These are phyloP conservation scores for Pythium angustatum DNA, from an alignment of 352 stramenopile genomes.

Conservation along the genomic window DNA sequence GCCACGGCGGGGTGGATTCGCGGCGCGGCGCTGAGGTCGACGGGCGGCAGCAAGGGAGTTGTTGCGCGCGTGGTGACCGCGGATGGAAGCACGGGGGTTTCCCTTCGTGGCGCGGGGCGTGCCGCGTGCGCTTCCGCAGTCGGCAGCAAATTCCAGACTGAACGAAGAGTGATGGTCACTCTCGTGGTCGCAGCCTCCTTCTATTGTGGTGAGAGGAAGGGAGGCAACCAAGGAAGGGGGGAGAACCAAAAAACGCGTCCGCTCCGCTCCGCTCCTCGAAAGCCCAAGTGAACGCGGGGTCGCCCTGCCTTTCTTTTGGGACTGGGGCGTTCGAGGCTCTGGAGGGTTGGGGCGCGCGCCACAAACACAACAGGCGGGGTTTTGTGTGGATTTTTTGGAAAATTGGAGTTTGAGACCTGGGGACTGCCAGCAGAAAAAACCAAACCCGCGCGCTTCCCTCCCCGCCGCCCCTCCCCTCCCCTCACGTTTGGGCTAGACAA, in stretches of 20 bases:
- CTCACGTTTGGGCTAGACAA: slow-evolving; percentile 12
- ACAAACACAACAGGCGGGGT: slow-evolving; percentile 13
- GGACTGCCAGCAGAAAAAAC: slow-evolving; percentile 15
- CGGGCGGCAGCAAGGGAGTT: slow-evolving; percentile 8
- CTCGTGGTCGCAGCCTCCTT: slow-evolving; percentile 16
- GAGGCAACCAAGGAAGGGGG: neutral
- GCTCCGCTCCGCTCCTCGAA: slow-evolving; percentile 29
- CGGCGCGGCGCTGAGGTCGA: slow-evolving; percentile 6
- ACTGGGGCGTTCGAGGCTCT: slow-evolving; percentile 3
- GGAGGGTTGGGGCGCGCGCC: slow-evolving; percentile 20
- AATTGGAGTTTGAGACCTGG: slow-evolving; percentile 31
- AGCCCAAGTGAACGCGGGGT: slow-evolving; percentile 28
- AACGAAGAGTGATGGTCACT: slow-evolving; percentile 36
- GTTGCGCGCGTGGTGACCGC: slow-evolving; percentile 13
- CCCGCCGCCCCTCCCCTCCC: slow-evolving; percentile 7
- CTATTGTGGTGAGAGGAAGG: slow-evolving; percentile 23
- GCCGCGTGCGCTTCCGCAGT: slow-evolving; percentile 25
- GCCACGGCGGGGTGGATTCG: slow-evolving; percentile 26
- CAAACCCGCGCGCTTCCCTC: slow-evolving; percentile 6
- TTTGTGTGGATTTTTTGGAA: slow-evolving; percentile 36
- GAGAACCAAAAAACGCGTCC: slow-evolving; percentile 18
- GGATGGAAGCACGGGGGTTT: slow-evolving; percentile 2
- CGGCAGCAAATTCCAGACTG: slow-evolving; percentile 36
- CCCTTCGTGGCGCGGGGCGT: slow-evolving; percentile 4
- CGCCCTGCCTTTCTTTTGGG: slow-evolving; percentile 33